Conservation (phyloP, 2,329 filamentous ascomycete species). For the Penicillium sp. region DNA sequence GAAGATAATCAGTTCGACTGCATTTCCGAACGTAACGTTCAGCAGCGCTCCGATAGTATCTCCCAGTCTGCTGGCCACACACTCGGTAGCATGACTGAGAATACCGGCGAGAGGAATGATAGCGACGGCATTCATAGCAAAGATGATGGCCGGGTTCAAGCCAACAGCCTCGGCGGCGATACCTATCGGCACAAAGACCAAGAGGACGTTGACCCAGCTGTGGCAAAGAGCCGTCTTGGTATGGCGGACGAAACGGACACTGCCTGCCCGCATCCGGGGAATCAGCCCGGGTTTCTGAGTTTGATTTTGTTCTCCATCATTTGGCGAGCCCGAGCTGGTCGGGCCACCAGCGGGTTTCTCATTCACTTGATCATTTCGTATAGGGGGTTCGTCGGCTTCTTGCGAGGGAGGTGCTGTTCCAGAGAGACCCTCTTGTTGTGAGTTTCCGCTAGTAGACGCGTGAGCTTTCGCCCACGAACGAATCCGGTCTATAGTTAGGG, state of each 20-base stretch:
- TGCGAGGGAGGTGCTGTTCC: slow-evolving; percentile 10
- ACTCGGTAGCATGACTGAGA: slow-evolving; percentile 75
- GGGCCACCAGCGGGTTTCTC: slow-evolving; percentile 19
- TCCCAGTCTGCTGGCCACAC: slow-evolving; percentile 72
- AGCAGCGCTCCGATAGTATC: slow-evolving; percentile 74
- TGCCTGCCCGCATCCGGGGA: slow-evolving; percentile 38
- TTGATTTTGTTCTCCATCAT: slow-evolving; percentile 22
- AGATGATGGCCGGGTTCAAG: slow-evolving; percentile 66
- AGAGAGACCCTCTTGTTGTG: slow-evolving; percentile 9
- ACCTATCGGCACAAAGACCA: slow-evolving; percentile 49
- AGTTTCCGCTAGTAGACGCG: slow-evolving; percentile 33
- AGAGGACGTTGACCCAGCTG: slow-evolving; percentile 51
- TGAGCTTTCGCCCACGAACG: slow-evolving; percentile 49
- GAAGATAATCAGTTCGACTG: slow-evolving; percentile 78
- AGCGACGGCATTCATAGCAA: slow-evolving; percentile 75
- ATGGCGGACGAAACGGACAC: slow-evolving; percentile 38
- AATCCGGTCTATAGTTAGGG: slow-evolving; percentile 37
- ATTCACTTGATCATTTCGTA: slow-evolving; percentile 39
- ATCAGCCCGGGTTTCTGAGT: slow-evolving; percentile 28
- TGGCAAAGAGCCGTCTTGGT: slow-evolving; percentile 41
- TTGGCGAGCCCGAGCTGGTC: slow-evolving; percentile 26
- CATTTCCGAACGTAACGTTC: slow-evolving; percentile 80
- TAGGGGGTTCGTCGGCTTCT: slow-evolving; percentile 14
- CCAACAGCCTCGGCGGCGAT: slow-evolving; percentile 43
- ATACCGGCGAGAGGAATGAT: slow-evolving; percentile 76